Evolutionary conservation across 495 filamentous ascomycete genomes (phyloP), one percentile per base, ranked within the genome.

Genomic region (Aspergillus funiculosus): DNA sequence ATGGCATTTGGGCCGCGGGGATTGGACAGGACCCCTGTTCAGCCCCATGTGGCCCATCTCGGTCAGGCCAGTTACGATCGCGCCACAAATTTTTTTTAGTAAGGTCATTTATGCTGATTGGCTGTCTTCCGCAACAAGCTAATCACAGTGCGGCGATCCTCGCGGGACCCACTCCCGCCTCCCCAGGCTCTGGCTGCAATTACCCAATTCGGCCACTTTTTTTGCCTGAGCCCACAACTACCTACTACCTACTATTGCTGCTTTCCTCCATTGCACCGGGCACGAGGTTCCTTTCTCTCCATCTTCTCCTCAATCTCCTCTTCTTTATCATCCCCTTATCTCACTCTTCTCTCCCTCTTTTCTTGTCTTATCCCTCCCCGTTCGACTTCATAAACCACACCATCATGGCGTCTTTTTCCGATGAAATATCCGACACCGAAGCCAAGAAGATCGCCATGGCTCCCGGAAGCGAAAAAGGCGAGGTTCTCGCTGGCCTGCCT

Each of bases 371-470:
- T 21, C 2, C 39, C 13, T 9, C 30, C 31, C 41, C 14, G 11
- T 21, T 20, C 41, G 44, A n/a, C 42, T 14, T 30, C 37, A 39
- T 27, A 11, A 28, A 6, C 27, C 18, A 24, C n/a, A 14, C 34
- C 41, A 21, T 21, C 28, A 56, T 52, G 48, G 45, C 24, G 20
- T 48, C 46, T 7, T 52, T 39, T 13, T 22, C 38, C 38, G 52
- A 54, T 13, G 42, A 47, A 9, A 54, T 54, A 41, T 28, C 41
- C 13, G 51, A 56, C 14, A 25, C 18, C 8, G 44, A 45, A 31
- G 29, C 39, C 26, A 39, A 49, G 35, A 57, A 53, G 35, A 44
- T 46, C 45, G 24, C 25, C 37, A 36, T 53, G 42, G 19, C 45
- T 18, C 5, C 19, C 15, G 45, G 35, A 6, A 27, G 19, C 6